A percentile compares a stretch with the other conserved stretches of the same genome.
These are phyloP conservation scores for Podaxis sp. DNA, from an alignment of 768 basidiomycete species.

Conservation along the genomic window DNA sequence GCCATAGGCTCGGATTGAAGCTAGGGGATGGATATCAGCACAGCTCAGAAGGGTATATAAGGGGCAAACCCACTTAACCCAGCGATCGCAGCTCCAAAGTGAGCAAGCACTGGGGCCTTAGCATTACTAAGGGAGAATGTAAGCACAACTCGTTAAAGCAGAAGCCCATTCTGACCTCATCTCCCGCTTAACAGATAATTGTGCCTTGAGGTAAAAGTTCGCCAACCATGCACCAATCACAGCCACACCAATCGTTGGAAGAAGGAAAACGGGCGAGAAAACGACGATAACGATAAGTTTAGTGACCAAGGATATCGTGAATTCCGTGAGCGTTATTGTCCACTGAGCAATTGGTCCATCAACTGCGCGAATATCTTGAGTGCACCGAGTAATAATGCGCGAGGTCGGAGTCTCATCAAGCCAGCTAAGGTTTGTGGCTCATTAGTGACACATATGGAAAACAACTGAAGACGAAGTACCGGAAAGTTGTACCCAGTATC, in stretches of 20 bases:
- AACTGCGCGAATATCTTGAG: conserved; percentile 62
- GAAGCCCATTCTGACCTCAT: conserved; percentile 37
- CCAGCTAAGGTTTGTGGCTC: conserved; percentile 35
- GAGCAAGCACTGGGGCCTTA: conserved; percentile 43
- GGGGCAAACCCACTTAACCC: conserved; percentile 45
- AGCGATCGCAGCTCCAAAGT: conserved; percentile 44
- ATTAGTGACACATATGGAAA: neutral
- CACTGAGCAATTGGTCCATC: conserved; percentile 41
- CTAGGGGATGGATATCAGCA: conserved; percentile 23
- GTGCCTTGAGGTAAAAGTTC: conserved; percentile 44
- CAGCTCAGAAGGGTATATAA: neutral
- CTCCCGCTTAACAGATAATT: conserved; percentile 48
- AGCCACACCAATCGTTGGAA: conserved; percentile 44
- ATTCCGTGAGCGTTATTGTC: conserved; percentile 28
- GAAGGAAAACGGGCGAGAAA: conserved; percentile 44
- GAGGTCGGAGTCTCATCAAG: conserved; percentile 45
- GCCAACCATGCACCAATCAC: conserved; percentile 43
- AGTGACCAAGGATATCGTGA: conserved; percentile 36
- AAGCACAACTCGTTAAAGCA: conserved; percentile 21
- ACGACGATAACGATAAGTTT: conserved; percentile 44
- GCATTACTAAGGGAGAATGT: conserved; percentile 23
- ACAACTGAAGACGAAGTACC: conserved; percentile 33
- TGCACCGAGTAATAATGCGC: conserved; percentile 65
- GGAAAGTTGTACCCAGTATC: conserved; percentile 58
- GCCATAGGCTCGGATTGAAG: conserved; percentile 66